Conservation (phyloP, 306 rosid species). For the Rosa chinensis region DNA sequence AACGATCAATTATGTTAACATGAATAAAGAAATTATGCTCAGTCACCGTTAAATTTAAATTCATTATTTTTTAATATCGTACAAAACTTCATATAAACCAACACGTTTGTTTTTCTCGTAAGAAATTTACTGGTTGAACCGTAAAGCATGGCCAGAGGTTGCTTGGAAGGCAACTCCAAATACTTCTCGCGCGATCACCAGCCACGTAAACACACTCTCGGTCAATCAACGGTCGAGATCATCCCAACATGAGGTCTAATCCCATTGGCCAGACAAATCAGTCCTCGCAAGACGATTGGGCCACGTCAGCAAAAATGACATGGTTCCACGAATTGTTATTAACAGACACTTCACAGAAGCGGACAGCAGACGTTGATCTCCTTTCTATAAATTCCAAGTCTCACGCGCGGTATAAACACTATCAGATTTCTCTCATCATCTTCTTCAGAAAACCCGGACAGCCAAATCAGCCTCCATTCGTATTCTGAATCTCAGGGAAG, state of each 20-base stretch:
- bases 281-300: constrained; percentile 50
- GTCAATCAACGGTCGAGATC: constrained; percentile 43
- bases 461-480: background rate
- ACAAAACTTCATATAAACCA: background rate
- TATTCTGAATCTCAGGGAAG: constrained; percentile 17
- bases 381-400: constrained; percentile 28
- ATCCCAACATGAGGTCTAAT: constrained; percentile 51
- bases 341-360: constrained; percentile 12
- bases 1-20: too few species aligned
- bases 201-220: background rate
- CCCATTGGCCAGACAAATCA: constrained; percentile 45
- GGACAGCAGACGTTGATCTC: constrained; percentile 21
- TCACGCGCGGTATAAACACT: constrained; percentile 26
- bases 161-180: background rate
- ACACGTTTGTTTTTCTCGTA: background rate
- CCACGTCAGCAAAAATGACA: constrained; percentile 78
- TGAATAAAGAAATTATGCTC: too few species aligned
- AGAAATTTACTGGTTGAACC: background rate
- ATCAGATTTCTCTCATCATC: background rate
- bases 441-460: background rate
- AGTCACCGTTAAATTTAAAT: too few species aligned
- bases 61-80: too few species aligned
- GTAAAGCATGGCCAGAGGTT: background rate
- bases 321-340: constrained; percentile 35
- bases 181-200: background rate